A percentile compares a stretch with the other conserved stretches of the same genome.
phyloP scores from a whole-genome alignment of 2,329 filamentous ascomycete species.

The Colletotrichum nymphaeae region DNA sequence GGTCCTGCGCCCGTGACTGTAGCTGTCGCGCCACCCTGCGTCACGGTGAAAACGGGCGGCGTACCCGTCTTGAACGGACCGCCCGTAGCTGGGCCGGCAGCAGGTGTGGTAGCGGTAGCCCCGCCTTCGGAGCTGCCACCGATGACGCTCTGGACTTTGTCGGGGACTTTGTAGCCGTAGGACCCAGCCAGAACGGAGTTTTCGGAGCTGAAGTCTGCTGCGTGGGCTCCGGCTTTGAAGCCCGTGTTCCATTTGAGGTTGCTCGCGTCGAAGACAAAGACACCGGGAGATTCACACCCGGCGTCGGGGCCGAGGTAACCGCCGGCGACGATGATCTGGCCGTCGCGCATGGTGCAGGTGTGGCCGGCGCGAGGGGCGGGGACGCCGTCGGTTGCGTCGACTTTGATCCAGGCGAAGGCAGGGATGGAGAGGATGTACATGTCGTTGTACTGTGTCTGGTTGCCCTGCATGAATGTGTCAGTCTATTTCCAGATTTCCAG shows the following conservation, averaged over 20 bases:
- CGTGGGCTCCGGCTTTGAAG: slow-evolving; percentile 68
- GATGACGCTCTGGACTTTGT: slow-evolving; percentile 70
- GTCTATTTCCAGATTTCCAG: not conserved
- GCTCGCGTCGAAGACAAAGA: slow-evolving; percentile 80
- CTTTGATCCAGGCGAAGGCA: slow-evolving; percentile 78
- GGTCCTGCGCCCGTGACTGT: slow-evolving; percentile 52
- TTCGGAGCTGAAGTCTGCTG: slow-evolving; percentile 59
- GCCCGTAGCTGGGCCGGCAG: slow-evolving; percentile 69
- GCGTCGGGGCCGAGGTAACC: slow-evolving; percentile 73
- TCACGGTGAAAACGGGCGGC: slow-evolving; percentile 76
- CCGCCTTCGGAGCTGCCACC: slow-evolving; percentile 70
- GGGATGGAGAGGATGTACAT: slow-evolving; percentile 82
- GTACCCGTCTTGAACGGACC: slow-evolving; percentile 79
- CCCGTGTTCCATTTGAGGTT: slow-evolving; percentile 70
- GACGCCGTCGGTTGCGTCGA: slow-evolving; percentile 60
- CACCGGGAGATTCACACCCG: slow-evolving; percentile 73
- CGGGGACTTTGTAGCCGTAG: slow-evolving; percentile 75
- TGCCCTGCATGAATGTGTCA: slow-evolving; percentile 43
- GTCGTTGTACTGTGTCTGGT: slow-evolving; percentile 72
- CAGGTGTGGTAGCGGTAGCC: slow-evolving; percentile 74
- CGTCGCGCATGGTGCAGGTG: slow-evolving; percentile 75
- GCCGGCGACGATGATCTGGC: slow-evolving; percentile 77
- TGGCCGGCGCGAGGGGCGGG: slow-evolving; percentile 75
- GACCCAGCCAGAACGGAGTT: slow-evolving; percentile 66
- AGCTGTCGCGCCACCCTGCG: slow-evolving; percentile 59